These are phyloP conservation scores for Naganishia onofrii DNA, from an alignment of 768 basidiomycete species.

Conservation along the genomic window DNA sequence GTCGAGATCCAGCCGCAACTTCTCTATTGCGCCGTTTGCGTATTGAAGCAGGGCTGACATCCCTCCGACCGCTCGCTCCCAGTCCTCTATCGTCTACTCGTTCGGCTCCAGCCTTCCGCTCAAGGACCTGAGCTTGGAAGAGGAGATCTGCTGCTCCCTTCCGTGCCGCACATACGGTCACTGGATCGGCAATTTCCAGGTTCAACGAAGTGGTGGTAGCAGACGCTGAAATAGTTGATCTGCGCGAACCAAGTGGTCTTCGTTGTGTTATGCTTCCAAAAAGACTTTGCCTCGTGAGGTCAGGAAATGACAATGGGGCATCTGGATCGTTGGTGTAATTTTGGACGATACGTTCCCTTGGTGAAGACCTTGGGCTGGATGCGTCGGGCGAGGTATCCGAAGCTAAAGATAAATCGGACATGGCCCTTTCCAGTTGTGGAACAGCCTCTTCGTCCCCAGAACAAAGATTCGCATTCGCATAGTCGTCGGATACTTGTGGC, in stretches of 20 bases:
- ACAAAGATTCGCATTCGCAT: background rate
- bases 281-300: too few species aligned
- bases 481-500: background rate
- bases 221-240: slow-evolving; percentile 14
- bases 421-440: background rate
- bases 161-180: background rate
- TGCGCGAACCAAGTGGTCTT: slow-evolving; percentile 9
- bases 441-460: background rate
- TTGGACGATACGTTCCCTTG: background rate
- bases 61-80: background rate
- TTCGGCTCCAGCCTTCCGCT: background rate
- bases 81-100: background rate
- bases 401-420: background rate
- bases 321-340: background rate
- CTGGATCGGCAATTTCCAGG: slow-evolving; percentile 7
- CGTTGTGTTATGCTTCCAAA: background rate
- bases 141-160: background rate
- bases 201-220: slow-evolving; percentile 13
- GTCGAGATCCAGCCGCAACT: background rate
- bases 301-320: background rate
- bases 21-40: background rate
- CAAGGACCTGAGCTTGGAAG: background rate
- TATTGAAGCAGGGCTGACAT: background rate
- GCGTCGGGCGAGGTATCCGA: background rate
- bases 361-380: background rate